Evolutionary conservation across 2,329 filamentous ascomycete genomes (phyloP).

Genomic region (Albifimbria verrucaria): DNA sequence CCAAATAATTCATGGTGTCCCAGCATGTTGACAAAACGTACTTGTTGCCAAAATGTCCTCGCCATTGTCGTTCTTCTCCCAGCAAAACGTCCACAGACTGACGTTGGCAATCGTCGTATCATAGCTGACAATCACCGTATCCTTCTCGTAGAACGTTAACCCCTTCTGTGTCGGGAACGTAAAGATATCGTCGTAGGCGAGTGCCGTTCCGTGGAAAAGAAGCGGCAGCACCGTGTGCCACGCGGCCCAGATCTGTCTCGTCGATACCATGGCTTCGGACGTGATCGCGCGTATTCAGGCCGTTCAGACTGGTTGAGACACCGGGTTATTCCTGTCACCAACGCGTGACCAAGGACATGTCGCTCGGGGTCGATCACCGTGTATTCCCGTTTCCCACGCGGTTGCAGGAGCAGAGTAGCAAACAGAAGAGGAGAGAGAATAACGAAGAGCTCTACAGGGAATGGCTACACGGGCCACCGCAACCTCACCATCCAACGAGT

Average conservation of each 20-base stretch:
- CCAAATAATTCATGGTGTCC: no score
- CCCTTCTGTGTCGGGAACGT: constrained; percentile 8
- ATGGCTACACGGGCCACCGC: no score
- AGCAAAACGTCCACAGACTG: constrained; percentile 11
- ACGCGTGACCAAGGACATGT: no score
- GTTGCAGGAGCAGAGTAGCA: no score
- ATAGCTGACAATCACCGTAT: constrained; percentile 10
- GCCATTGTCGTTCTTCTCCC: constrained; percentile 1
- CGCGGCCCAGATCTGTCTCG: background rate
- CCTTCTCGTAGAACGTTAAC: constrained; percentile 8
- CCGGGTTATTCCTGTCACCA: no score
- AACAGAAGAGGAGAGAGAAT: no score
- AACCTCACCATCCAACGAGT: no score
- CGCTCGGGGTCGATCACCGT: no score
- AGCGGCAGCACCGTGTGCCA: background rate
- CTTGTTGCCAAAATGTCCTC: constrained; percentile 1
- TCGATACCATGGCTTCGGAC: background rate
- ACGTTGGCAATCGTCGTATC: constrained; percentile 4
- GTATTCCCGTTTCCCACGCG: no score
- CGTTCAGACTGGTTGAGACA: no score
- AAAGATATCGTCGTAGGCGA: constrained; percentile 3
- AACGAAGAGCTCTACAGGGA: no score
- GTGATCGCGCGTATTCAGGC: no score
- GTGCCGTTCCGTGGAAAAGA: background rate
- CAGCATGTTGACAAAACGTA: constrained; percentile 1